A percentile compares a stretch with the other conserved stretches of the same genome.
These are phyloP conservation scores for Podila minutissima DNA, from an alignment of 192 early-diverging fungal genomes.

Conservation along the genomic window DNA sequence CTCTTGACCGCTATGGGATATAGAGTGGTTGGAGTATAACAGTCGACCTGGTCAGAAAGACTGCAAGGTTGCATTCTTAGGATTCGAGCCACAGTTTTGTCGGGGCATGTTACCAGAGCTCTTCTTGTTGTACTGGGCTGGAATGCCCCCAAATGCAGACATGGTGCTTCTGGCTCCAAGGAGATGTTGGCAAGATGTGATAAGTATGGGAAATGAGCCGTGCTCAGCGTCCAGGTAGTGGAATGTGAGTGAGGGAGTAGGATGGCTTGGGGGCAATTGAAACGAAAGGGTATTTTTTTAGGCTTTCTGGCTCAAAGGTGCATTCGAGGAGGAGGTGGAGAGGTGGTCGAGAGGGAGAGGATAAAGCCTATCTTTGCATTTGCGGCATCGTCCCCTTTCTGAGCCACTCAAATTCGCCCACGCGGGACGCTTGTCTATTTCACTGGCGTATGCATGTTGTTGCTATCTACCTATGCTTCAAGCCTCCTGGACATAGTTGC, in stretches of 20 bases:
- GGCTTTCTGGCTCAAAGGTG: no score
- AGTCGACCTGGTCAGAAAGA: no score
- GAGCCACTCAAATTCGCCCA: no score
- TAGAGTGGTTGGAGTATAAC: neutral
- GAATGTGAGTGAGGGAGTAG: neutral
- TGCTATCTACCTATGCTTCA: constrained; percentile 1
- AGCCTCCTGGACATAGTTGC: constrained; percentile 34
- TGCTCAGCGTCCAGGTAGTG: neutral
- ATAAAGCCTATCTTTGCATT: neutral
- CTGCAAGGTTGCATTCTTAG: no score
- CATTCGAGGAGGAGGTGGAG: neutral
- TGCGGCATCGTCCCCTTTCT: no score
- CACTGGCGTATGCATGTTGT: neutral
- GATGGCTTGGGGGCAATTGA: no score
- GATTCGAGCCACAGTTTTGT: neutral
- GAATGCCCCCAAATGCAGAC: constrained; percentile 31
- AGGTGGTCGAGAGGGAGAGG: neutral
- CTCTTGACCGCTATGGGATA: constrained; percentile 74
- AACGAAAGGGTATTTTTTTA: no score
- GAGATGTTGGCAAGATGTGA: neutral
- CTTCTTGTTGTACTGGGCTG: constrained; percentile 47
- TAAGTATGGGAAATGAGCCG: neutral
- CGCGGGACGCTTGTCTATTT: no score
- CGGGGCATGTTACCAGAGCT: constrained; percentile 27
- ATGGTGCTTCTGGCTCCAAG: constrained; percentile 1